These are phyloP conservation scores for Stemphylium lycopersici DNA, from an alignment of 2,329 filamentous ascomycete genomes.

Conservation along the genomic window DNA sequence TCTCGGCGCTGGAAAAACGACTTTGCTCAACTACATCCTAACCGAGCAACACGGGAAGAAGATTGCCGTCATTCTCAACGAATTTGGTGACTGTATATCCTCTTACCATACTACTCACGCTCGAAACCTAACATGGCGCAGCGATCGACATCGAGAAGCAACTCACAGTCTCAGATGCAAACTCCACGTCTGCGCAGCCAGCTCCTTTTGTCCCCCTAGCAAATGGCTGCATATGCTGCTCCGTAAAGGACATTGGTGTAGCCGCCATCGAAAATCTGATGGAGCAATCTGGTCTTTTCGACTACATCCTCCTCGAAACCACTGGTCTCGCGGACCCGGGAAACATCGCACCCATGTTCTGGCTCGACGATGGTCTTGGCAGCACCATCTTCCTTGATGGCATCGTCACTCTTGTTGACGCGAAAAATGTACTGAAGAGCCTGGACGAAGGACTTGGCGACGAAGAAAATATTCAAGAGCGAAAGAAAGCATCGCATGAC, in stretches of 20 bases:
- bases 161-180: slow-evolving; percentile 73
- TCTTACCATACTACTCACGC: not conserved
- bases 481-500: slow-evolving; percentile 52
- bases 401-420: slow-evolving; percentile 94
- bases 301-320: slow-evolving; percentile 97
- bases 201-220: slow-evolving; percentile 83
- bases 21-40: slow-evolving; percentile 92
- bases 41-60: slow-evolving; percentile 96
- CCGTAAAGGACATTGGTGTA: slow-evolving; percentile 94
- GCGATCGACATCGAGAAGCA: slow-evolving; percentile 96
- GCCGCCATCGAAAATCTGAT: slow-evolving; percentile 95
- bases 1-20: slow-evolving; percentile 94
- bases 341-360: slow-evolving; percentile 94
- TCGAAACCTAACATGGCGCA: slow-evolving; percentile 42
- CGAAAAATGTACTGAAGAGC: slow-evolving; percentile 84
- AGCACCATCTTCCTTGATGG: slow-evolving; percentile 97
- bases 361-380: slow-evolving; percentile 94
- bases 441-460: slow-evolving; percentile 69
- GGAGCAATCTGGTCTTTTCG: slow-evolving; percentile 90
- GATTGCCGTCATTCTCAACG: slow-evolving; percentile 97
- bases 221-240: slow-evolving; percentile 97
- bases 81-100: slow-evolving; percentile 46
- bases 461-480: slow-evolving; percentile 55
- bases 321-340: slow-evolving; percentile 94
- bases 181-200: slow-evolving; percentile 37